These are phyloP conservation scores for Penicillium sp. DNA, from an alignment of 2,329 filamentous ascomycete genomes.

Conservation along the genomic window DNA sequence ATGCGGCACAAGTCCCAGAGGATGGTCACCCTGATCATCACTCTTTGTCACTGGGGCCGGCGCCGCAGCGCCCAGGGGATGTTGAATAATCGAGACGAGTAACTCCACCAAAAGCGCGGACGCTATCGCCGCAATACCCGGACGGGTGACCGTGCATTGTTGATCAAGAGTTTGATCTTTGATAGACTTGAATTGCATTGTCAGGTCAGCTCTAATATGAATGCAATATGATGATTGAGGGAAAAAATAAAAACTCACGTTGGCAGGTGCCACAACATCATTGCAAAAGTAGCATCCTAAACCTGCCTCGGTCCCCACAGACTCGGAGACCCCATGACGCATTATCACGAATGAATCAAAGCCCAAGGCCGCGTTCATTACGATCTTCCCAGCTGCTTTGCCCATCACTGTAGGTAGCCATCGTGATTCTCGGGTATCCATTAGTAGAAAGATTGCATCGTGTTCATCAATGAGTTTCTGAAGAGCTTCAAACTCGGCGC, in stretches of 20 bases:
- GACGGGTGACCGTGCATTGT: constrained; percentile 94
- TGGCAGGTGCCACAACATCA: constrained; percentile 87
- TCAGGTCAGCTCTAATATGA: constrained; percentile 13
- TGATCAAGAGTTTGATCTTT: constrained; percentile 95
- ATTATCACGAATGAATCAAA: constrained; percentile 98
- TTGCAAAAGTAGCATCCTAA: constrained; percentile 98
- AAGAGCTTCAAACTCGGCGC: constrained; percentile 68
- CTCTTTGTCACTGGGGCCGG: constrained; percentile 30
- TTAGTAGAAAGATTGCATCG: constrained; percentile 90
- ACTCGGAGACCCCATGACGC: constrained; percentile 72
- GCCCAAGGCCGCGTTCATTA: constrained; percentile 91
- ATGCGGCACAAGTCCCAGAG: constrained; percentile 53
- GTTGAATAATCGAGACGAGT: constrained; percentile 79
- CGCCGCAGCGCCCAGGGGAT: constrained; percentile 53
- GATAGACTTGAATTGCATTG: constrained; percentile 58
- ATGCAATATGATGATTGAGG: neutral
- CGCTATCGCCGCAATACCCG: constrained; percentile 85
- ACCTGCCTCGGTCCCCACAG: constrained; percentile 54
- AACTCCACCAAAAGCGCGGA: constrained; percentile 88
- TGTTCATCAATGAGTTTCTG: constrained; percentile 72
- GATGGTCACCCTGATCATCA: constrained; percentile 38
- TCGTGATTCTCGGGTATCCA: constrained; percentile 90
- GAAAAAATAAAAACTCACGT: constrained; percentile 56
- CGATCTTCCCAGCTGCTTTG: constrained; percentile 86
- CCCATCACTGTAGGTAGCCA: constrained; percentile 97